phyloP scores from a whole-genome alignment of 139 green algal genomes.

The Microglena sp. region DNA sequence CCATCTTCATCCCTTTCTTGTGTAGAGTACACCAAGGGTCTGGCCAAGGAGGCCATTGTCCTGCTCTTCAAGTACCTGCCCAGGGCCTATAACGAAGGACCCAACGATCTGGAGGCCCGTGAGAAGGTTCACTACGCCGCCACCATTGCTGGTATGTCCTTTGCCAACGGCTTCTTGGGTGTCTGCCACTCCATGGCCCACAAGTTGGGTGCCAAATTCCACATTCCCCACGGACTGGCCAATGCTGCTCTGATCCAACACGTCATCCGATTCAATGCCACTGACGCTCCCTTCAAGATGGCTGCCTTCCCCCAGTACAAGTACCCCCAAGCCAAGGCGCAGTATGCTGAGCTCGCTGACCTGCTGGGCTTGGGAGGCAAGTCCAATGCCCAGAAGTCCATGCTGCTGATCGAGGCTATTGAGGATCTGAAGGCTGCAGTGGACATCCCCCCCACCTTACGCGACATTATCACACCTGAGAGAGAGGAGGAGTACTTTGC shows the following conservation, averaged over 20 bases:
- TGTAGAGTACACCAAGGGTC: conserved; percentile 50
- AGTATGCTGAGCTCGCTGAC: conserved; percentile 48
- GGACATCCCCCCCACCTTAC: conserved; percentile 44
- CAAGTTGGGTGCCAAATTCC: conserved; percentile 45
- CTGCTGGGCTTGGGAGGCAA: conserved; percentile 41
- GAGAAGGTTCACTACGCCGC: conserved; percentile 61
- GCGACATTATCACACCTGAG: conserved; percentile 31
- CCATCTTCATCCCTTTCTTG: too few relatives aligned
- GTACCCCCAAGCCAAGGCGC: conserved; percentile 34
- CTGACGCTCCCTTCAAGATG: conserved; percentile 50
- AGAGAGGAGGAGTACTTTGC: conserved; percentile 28
- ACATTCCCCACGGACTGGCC: conserved; percentile 56
- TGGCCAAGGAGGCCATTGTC: conserved; percentile 41
- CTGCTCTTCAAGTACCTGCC: conserved; percentile 55
- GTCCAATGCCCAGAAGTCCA: conserved; percentile 36
- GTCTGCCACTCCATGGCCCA: conserved; percentile 63
- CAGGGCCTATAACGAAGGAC: conserved; percentile 34
- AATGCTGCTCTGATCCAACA: conserved; percentile 59
- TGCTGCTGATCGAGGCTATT: conserved; percentile 48
- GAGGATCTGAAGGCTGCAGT: conserved; percentile 52
- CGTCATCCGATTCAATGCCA: conserved; percentile 63
- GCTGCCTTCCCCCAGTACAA: conserved; percentile 62
- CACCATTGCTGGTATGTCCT: conserved; percentile 68
- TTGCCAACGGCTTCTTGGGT: conserved; percentile 67
- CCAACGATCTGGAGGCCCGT: conserved; percentile 40